Conservation (phyloP, 73 alveolate genomes). For the Diophrys appendiculata region DNA sequence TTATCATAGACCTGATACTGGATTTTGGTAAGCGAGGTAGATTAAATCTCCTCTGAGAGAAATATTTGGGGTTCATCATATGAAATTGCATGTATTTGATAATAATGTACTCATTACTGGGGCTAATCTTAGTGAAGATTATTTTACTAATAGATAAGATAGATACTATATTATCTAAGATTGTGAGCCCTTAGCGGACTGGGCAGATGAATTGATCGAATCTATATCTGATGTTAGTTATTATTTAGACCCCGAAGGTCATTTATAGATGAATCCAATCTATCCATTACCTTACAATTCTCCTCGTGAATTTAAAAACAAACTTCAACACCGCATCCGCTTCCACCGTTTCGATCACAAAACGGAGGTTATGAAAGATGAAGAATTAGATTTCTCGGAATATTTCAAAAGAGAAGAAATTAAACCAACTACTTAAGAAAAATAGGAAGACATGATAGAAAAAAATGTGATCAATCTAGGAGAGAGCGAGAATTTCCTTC, state of each 20-base stretch:
- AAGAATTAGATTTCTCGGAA: neutral
- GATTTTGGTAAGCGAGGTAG: slow-evolving; percentile 8
- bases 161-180: slow-evolving; percentile 61
- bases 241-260: neutral
- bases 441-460: neutral
- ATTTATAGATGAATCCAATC: neutral
- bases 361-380: neutral
- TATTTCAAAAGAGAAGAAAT: neutral
- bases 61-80: slow-evolving; percentile 75
- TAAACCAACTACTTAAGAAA: neutral
- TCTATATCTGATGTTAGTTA: slow-evolving; percentile 2
- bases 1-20: slow-evolving; percentile 54
- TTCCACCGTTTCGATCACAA: neutral
- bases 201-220: neutral
- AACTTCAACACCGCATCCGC: neutral
- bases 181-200: slow-evolving; percentile 52
- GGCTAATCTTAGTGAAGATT: slow-evolving; percentile 70
- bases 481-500: neutral
- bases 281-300: neutral
- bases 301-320: neutral
- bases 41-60: slow-evolving; percentile 45
- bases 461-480: neutral
- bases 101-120: slow-evolving; percentile 73
- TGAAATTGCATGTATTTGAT: slow-evolving; percentile 78
- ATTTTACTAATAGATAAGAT: slow-evolving; percentile 78